Evolutionary conservation across 1,284 basidiomycete genomes (phyloP).

Genomic region (Limonomyces culmigenus): DNA sequence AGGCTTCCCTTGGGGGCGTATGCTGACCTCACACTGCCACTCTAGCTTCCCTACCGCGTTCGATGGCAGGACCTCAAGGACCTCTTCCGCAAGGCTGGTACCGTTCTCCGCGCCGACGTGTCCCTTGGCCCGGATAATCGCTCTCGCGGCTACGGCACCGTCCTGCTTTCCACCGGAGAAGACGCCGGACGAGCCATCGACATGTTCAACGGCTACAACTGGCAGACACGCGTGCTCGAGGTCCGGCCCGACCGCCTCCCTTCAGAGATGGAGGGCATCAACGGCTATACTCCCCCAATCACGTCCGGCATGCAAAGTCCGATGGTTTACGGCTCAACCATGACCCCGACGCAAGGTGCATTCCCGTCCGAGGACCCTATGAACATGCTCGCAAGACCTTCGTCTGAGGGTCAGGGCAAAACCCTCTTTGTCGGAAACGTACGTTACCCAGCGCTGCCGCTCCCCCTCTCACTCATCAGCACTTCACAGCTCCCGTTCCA

Average conservation of each 20-base stretch:
- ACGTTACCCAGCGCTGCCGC: conserved; percentile 11
- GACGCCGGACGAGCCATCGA: conserved; percentile 84
- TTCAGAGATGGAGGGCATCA: background rate
- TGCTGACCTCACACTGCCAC: conserved; percentile 3
- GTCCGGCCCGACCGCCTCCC: conserved; percentile 68
- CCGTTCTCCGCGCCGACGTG: conserved; percentile 88
- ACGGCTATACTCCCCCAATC: no score
- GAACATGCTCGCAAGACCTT: no score
- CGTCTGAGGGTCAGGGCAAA: no score
- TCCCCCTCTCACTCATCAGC: conserved; percentile 3
- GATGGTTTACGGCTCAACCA: no score
- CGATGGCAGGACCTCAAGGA: conserved; percentile 98
- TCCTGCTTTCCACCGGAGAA: conserved; percentile 79
- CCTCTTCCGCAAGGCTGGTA: conserved; percentile 87
- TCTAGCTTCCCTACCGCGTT: conserved; percentile 77
- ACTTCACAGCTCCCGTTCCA: conserved; percentile 72
- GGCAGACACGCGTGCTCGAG: conserved; percentile 84
- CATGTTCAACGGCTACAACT: conserved; percentile 82
- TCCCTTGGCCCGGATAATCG: conserved; percentile 85
- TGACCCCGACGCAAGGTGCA: no score
- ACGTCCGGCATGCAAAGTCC: no score
- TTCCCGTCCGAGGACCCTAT: no score
- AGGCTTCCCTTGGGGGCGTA: conserved; percentile 2
- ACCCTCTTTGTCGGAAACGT: conserved; percentile 59
- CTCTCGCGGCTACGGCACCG: conserved; percentile 85